A percentile compares a stretch with the other conserved stretches of the same genome.
Conservation (phyloP, 352 stramenopile species). For the Peronospora farinosa region DNA sequence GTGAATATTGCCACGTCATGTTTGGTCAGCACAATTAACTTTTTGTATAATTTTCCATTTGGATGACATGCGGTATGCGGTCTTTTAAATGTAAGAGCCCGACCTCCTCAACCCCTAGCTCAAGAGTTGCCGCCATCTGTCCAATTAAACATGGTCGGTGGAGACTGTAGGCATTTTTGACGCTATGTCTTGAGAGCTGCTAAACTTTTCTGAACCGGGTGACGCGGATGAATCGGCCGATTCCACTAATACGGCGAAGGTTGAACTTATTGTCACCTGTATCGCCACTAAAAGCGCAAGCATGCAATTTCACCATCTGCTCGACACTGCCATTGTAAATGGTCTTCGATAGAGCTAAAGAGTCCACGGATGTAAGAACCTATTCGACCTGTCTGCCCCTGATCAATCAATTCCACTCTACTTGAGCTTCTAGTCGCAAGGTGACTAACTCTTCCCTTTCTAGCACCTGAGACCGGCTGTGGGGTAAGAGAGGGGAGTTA, state of each 20-base stretch:
- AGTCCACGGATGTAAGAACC: not conserved
- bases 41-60: no score
- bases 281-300: slow-evolving; percentile 9
- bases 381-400: slow-evolving; percentile 4
- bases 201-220: slow-evolving; percentile 5
- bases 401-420: slow-evolving; percentile 1
- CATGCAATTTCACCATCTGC: slow-evolving; percentile 11
- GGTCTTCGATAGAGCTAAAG: no score
- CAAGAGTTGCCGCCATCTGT: no score
- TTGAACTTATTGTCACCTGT: slow-evolving; percentile 11
- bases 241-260: no score
- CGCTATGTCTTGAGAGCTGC: slow-evolving; percentile 21
- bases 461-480: slow-evolving; percentile 16
- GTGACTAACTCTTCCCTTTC: not conserved
- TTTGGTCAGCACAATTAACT: no score
- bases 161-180: slow-evolving; percentile 23
- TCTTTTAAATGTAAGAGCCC: no score
- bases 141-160: slow-evolving; percentile 18
- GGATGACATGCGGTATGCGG: no score
- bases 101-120: no score
- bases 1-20: no score
- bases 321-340: slow-evolving; percentile 1
- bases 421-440: slow-evolving; percentile 3
- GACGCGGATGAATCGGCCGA: not conserved
- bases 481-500: not conserved